These are phyloP conservation scores for Colletotrichum viniferum DNA, from an alignment of 2,329 filamentous ascomycete species.

Conservation along the genomic window DNA sequence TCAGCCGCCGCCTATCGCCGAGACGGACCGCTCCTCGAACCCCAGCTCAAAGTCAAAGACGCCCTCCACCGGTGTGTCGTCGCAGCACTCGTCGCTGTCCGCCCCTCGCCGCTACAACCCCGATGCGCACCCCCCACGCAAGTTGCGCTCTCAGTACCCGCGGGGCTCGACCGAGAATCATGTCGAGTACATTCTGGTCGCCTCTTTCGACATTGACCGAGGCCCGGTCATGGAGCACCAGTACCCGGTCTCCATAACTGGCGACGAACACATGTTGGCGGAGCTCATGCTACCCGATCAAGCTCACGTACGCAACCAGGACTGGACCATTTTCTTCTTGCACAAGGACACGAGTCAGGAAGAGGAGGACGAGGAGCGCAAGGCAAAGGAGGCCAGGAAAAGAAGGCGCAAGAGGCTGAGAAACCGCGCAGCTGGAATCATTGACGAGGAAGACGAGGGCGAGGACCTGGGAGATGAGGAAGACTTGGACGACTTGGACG, in stretches of 20 bases:
- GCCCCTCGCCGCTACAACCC: constrained; percentile 54
- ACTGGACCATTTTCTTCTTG: constrained; percentile 99
- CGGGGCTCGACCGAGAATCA: constrained; percentile 81
- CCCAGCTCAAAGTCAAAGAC: constrained; percentile 65
- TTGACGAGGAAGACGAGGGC: constrained; percentile 54
- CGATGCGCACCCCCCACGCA: constrained; percentile 55
- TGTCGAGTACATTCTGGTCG: constrained; percentile 98
- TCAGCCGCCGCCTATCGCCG: constrained; percentile 50
- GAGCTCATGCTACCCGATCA: constrained; percentile 99
- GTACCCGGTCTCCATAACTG: constrained; percentile 91
- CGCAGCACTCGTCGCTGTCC: constrained; percentile 66
- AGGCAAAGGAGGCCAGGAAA: constrained; percentile 58
- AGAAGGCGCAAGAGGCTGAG: constrained; percentile 56
- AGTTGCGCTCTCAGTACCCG: constrained; percentile 76
- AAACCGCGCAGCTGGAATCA: constrained; percentile 54
- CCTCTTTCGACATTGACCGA: constrained; percentile 95
- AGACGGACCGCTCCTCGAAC: constrained; percentile 61
- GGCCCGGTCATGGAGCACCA: constrained; percentile 99
- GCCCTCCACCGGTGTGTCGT: constrained; percentile 60
- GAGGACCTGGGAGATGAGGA: constrained; percentile 48
- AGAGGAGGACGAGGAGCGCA: constrained; percentile 76
- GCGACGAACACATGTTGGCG: constrained; percentile 96
- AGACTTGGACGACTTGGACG: constrained; percentile 46
- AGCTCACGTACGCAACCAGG: constrained; percentile 90
- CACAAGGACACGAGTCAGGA: constrained; percentile 91